Percentiles rank a stretch among this genome's conserved stretches.
Evolutionary conservation across 805 yeast species (phyloP).

Genomic region (Starmerella powellii): DNA sequence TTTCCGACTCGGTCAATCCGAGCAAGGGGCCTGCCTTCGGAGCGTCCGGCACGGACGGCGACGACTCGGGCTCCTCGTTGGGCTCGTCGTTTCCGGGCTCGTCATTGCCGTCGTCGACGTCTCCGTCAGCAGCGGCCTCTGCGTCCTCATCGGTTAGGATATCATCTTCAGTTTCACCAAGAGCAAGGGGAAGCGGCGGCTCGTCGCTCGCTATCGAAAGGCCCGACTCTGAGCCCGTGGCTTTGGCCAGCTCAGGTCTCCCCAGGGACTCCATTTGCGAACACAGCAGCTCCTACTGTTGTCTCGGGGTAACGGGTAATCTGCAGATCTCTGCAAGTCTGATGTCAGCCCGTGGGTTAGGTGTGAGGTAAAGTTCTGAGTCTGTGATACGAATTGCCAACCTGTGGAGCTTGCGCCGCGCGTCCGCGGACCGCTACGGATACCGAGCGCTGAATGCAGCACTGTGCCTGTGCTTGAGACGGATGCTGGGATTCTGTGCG

Average conservation of each 20-base stretch:
- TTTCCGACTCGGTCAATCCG: slow-evolving; percentile 10
- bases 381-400: too few species aligned
- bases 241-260: slow-evolving; percentile 1
- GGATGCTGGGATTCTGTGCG: too few species aligned
- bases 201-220: neutral
- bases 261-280: slow-evolving; percentile 4
- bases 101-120: neutral
- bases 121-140: neutral
- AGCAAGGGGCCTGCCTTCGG: slow-evolving; percentile 2
- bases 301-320: slow-evolving; percentile 10
- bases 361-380: neutral
- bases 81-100: too few species aligned
- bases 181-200: neutral
- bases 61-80: slow-evolving; percentile 1
- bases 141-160: neutral
- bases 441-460: too few species aligned
- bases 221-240: slow-evolving; percentile 2
- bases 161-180: neutral
- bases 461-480: too few species aligned
- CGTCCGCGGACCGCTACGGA: too few species aligned
- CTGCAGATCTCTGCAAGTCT: slow-evolving; percentile 13
- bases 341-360: slow-evolving; percentile 10
- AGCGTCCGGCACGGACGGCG: neutral
- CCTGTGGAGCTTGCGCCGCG: too few species aligned
- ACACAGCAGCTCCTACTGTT: neutral